Evolutionary conservation across 768 basidiomycete species (phyloP).

Genomic region (Lanmaoa rubissima): DNA sequence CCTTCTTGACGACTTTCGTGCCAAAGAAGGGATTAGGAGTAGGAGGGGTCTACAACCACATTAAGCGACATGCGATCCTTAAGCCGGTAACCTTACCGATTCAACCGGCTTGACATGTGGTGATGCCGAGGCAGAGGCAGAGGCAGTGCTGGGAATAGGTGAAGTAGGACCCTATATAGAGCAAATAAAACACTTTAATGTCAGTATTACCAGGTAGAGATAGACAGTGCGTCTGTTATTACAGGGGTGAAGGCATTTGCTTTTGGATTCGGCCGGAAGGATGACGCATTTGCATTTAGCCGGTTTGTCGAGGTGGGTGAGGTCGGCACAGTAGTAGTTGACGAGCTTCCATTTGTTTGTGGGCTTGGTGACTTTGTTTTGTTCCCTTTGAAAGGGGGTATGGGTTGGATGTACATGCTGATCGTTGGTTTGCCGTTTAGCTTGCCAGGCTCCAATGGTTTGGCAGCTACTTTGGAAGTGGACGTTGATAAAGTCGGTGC

Average conservation of each 20-base stretch:
- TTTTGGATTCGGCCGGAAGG: constrained; percentile 87
- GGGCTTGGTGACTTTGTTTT: constrained; percentile 38
- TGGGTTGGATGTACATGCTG: constrained; percentile 81
- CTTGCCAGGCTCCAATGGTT: constrained; percentile 31
- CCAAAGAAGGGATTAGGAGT: constrained; percentile 91
- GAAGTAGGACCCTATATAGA: constrained; percentile 44
- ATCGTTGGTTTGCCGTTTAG: constrained; percentile 47
- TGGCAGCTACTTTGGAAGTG: constrained; percentile 31
- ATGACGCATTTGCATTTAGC: constrained; percentile 85
- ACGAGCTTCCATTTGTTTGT: constrained; percentile 31
- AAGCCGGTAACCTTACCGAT: constrained; percentile 36
- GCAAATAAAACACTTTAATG: constrained; percentile 7
- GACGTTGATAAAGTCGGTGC: constrained; percentile 30
- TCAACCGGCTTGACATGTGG: constrained; percentile 63
- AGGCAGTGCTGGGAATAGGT: constrained; percentile 41
- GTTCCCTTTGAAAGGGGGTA: constrained; percentile 84
- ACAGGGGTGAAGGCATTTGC: constrained; percentile 75
- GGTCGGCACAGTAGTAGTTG: constrained; percentile 38
- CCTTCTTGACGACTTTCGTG: constrained; percentile 71
- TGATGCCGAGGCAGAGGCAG: constrained; percentile 50
- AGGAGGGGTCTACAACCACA: constrained; percentile 37
- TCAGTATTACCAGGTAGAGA: constrained; percentile 16
- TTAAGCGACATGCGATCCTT: constrained; percentile 5
- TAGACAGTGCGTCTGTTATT: constrained; percentile 24
- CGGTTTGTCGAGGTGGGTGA: constrained; percentile 61